phyloP scores from a whole-genome alignment of 352 stramenopile genomes.

The Globisporangium canariense region DNA sequence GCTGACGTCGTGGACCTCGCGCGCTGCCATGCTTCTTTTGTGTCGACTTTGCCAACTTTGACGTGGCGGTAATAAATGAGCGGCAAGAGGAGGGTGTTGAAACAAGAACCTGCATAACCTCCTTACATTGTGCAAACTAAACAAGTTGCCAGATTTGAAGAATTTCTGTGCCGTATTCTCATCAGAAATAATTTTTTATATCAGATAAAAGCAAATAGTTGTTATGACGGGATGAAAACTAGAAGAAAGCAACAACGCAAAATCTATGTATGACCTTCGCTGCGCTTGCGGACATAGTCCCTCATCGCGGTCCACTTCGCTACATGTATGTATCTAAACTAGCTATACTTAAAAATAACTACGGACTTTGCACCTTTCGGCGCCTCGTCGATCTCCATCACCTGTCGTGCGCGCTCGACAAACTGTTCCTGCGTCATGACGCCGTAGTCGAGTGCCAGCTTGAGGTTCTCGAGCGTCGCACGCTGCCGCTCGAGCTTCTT shows the following conservation, averaged over 20 bases:
- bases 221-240: background rate
- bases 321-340: background rate
- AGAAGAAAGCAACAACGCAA: background rate
- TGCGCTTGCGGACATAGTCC: background rate
- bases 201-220: background rate
- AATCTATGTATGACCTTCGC: background rate
- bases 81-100: background rate
- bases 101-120: too few relatives aligned
- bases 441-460: background rate
- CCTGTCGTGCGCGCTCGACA: background rate
- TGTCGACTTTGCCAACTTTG: background rate
- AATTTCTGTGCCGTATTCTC: too few relatives aligned
- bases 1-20: background rate
- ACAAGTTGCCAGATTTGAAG: background rate
- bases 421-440: slow-evolving; percentile 2
- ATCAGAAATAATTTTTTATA: background rate
- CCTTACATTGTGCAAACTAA: background rate
- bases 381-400: background rate
- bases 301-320: too few relatives aligned
- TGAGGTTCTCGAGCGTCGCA: background rate
- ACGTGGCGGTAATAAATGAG: background rate
- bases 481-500: slow-evolving; percentile 2
- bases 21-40: background rate
- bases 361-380: background rate
- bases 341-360: background rate